Base-by-base conservation (phyloP, 2,329 filamentous ascomycete genomes). In the Botryotinia convoluta region DNA sequence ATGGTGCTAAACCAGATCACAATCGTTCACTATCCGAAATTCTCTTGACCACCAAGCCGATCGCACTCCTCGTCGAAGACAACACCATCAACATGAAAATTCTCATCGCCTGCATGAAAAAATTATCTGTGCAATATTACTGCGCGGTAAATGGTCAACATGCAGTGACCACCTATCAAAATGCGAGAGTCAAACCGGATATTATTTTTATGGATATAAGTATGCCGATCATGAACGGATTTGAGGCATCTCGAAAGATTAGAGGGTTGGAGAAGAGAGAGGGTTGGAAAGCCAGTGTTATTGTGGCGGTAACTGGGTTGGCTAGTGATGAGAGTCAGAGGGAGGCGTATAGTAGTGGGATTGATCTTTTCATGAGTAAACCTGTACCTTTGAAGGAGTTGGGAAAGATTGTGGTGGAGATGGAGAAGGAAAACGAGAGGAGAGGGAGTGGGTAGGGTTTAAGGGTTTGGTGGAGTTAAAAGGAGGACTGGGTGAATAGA, bases 211-310 rank as follows among this genome's bases (percentile, higher is more conserved):
- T 87, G 84, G 87, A 88, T 74, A 82, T 87, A 8, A 84, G 84
- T 73, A 88, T 88, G 87, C 86, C 86, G 0, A 81, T 87, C 9
- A 85, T 88, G 81, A 83, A 87, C 72, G 85, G 85, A 0, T 77
- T 86, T 59, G 71, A 73, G 44, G 65, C 74, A 32, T 63, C 42
- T 42, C 71, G n/a, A 57, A 35, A 60, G 18, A 75, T 75, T 22
- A 64, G 74, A 37, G 62, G 14, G 35, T 63, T 64, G 5, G 74
- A 75, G 35, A 72, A 54, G 3, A 18, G 61, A 54, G 67, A 69
- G 6, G 57, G 37, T 44, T 37, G n/a, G 48, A 60, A 48, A 29
- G 67, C 75, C 18, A 82, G 84, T 0, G 83, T 82, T 0, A 84
- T 88, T 54, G 83, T 87, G 45, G 86, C 86, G 0, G 77, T 88